A percentile compares a stretch with the other conserved stretches of the same genome.
phyloP scores from a whole-genome alignment of 2,329 filamentous ascomycete genomes.

The Madurella mycetomatis region DNA sequence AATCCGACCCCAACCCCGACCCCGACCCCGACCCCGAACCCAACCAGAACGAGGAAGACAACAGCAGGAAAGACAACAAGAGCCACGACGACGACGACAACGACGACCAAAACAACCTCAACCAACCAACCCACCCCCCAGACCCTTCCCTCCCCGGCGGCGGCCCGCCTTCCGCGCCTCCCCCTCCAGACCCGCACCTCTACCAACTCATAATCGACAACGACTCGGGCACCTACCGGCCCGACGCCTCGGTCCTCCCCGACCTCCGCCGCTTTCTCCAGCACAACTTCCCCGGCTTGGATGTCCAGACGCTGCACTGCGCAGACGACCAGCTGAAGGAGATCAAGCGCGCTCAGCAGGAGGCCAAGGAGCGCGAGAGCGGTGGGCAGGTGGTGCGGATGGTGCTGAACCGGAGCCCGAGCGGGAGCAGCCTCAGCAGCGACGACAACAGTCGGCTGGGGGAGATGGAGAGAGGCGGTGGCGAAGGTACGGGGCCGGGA shows the following conservation, averaged over 20 bases:
- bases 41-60: neutral
- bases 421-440: conserved; percentile 46
- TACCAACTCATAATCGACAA: conserved; percentile 95
- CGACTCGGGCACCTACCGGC: conserved; percentile 88
- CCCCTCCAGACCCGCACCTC: conserved; percentile 45
- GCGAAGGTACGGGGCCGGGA: conserved; percentile 25
- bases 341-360: conserved; percentile 72
- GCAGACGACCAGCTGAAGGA: conserved; percentile 68
- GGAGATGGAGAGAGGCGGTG: conserved; percentile 37
- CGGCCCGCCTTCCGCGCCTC: conserved; percentile 42
- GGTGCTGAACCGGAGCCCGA: conserved; percentile 54
- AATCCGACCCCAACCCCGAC: neutral
- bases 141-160: conserved; percentile 37
- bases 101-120: neutral
- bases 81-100: neutral
- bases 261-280: conserved; percentile 66
- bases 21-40: conserved; percentile 25
- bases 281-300: conserved; percentile 70
- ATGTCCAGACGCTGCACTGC: conserved; percentile 70
- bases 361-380: conserved; percentile 65
- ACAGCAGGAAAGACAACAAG: neutral
- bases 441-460: conserved; percentile 50
- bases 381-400: conserved; percentile 40
- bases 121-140: conserved; percentile 46
- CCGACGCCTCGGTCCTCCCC: conserved; percentile 72